Base-by-base conservation (phyloP, 192 early-diverging fungal species). In the Cetraspora pellucida region DNA sequence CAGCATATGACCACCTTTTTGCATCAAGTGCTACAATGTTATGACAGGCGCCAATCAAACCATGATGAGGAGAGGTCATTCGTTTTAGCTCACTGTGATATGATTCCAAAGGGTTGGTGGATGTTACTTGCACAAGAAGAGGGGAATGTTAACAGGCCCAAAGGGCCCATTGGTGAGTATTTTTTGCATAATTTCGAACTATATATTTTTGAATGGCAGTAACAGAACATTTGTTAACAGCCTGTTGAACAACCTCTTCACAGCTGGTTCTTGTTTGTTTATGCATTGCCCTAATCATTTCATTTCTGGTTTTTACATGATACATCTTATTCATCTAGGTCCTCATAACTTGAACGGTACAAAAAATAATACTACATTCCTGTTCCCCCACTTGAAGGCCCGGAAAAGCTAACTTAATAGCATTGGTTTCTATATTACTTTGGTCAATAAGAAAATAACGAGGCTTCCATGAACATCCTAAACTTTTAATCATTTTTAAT, bases 291-390 rank as follows among this genome's bases (percentile, higher is more conserved):
- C 13, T 16, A 61, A 73, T 45, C 72, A 73, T 73, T 44, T 14
- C n/a, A n/a, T 57, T 30, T n/a, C 30, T 54, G 11, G 50, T 50
- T 71, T 47, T 13, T 71, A 50, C 50, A 1, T 71, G 19, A 71
- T 71, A 71, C 21, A 71, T 71, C 50, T 54, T 71, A 13, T 6
- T 25, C 43, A 71, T 76, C 73, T 64, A 80, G 14, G 67, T 76
- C 57, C 67, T 17, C 75, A 80, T 80, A 23, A 64, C 69, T 52
- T 80, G 75, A 46, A 77, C 19, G 17, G 61, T 72, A 23, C 64
- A 80, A 57, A 70, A 45, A 17, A 80, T 43, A 31, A 77, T 71
- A 23, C 71, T 17, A 27, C 74, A 79, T 10, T 70, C 50, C 27
- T 79, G 74, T 47, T 69, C 23, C 52, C 31, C 74, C 3, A n/a